Percentiles rank a stretch among this genome's conserved stretches.
These are phyloP conservation scores for Amphichorda felina DNA, from an alignment of 2,329 filamentous ascomycete species.

Conservation along the genomic window DNA sequence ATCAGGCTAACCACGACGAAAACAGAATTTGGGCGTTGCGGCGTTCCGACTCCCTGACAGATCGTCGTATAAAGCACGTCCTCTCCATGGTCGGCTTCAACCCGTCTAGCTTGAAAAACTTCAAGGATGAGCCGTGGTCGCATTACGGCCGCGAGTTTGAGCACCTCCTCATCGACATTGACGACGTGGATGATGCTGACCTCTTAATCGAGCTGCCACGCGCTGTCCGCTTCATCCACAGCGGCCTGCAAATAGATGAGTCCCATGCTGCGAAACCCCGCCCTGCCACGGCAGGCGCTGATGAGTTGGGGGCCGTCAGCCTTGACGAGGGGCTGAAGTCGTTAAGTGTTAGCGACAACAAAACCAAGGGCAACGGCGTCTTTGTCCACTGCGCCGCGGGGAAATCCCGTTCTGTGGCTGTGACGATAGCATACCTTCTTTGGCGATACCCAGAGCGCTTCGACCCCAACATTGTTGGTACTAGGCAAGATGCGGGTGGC, in stretches of 20 bases:
- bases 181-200: slow-evolving; percentile 86
- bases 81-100: slow-evolving; percentile 65
- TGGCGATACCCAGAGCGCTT: slow-evolving; percentile 48
- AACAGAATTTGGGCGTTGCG: slow-evolving; percentile 67
- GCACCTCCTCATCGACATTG: slow-evolving; percentile 71
- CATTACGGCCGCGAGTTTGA: slow-evolving; percentile 46
- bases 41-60: slow-evolving; percentile 55
- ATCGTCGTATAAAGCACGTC: slow-evolving; percentile 76
- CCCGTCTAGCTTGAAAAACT: slow-evolving; percentile 22
- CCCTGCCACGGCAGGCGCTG: too few relatives aligned
- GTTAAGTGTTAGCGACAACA: not conserved
- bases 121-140: slow-evolving; percentile 36
- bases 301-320: too few relatives aligned
- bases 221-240: slow-evolving; percentile 73
- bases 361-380: slow-evolving; percentile 24
- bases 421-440: slow-evolving; percentile 77
- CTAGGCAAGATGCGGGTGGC: slow-evolving; percentile 6
- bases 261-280: not conserved
- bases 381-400: slow-evolving; percentile 78
- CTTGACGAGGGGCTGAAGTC: slow-evolving; percentile 1
- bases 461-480: slow-evolving; percentile 21
- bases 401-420: slow-evolving; percentile 82
- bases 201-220: slow-evolving; percentile 68
- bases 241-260: slow-evolving; percentile 39
- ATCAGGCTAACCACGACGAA: slow-evolving; percentile 2